Evolutionary conservation across 345 rosid genomes (phyloP).

Genomic region (Eucalyptus microcorys): DNA sequence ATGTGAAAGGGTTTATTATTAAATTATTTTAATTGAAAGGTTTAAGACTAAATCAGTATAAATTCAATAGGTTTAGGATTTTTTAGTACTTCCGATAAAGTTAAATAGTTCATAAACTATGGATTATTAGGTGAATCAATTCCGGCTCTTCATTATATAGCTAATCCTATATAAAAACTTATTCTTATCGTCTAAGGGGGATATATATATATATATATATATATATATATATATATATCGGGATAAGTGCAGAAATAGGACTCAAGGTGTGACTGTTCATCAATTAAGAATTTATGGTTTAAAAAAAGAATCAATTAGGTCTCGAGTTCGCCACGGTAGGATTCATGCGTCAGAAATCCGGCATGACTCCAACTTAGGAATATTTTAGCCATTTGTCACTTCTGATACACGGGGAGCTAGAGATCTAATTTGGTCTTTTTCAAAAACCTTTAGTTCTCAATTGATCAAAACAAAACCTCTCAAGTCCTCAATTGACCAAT

Average conservation of each 20-base stretch:
- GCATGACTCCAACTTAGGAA: not conserved
- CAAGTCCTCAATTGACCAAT: not conserved
- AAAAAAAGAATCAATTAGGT: not conserved
- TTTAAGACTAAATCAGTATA: no score
- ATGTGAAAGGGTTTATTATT: no score
- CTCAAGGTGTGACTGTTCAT: not conserved
- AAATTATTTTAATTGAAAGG: no score
- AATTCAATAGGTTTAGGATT: no score
- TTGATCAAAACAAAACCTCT: not conserved
- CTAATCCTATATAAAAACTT: not conserved
- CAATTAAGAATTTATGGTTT: not conserved
- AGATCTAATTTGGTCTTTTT: not conserved
- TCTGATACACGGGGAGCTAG: not conserved
- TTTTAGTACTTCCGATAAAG: no score
- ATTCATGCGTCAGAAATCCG: not conserved
- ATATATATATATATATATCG: no score
- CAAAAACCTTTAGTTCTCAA: not conserved
- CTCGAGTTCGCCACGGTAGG: not conserved
- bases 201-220: not conserved
- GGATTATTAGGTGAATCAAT: not conserved
- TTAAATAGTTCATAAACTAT: not conserved
- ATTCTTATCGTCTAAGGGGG: not conserved
- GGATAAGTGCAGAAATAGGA: not conserved
- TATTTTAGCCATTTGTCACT: not conserved
- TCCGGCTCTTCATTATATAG: not conserved